Evolutionary conservation across 139 green algal species (phyloP), one percentile per base, ranked within the genome.

Genomic region (Coelastrella sp.): DNA sequence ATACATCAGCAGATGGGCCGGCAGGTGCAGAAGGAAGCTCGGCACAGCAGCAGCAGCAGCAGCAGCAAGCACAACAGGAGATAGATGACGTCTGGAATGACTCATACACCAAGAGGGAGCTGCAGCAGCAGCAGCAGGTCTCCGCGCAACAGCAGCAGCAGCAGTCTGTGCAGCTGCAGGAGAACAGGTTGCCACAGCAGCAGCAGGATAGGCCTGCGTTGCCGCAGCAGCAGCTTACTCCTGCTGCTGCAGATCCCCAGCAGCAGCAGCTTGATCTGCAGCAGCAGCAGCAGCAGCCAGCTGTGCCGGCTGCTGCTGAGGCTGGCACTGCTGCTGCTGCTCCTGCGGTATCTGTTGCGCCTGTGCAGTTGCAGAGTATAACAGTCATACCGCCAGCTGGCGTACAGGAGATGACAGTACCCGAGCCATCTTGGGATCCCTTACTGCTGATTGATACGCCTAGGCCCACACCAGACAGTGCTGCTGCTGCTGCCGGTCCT

Each of bases 391-490:
- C 82, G 66, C 61, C 82, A 79, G n/a, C 32, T 47, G 80, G 58
- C 58, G 59, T 71, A 19, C 57, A 2, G 20, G 60, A 75, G 22
- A 59, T 87, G 64, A 23, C 10, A 19, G 64, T 59, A 5, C 78
- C 23, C 5, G 32, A 47, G 20, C 80, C 54, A 3, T 68, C 65
- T 17, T 88, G 83, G 83, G 83, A 88, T 54, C 83, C 83, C 3
- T 59, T 22, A 4, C 5, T 88, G 54, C 83, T 88, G 32, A 88
- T 88, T 7, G 57, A 66, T 68, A 88, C 83, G 3, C 83, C 83
- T 17, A 80, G 71, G 83, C 83, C 68, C 56, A 66, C 68, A 4
- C 66, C 54, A 59, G 83, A 56, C 4, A 59, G 59, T 59, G 60
- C 82, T 64, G 64, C 82, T 64, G 82, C 82, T 64, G 82, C 82